These are phyloP conservation scores for Auricularia sp. DNA, from an alignment of 768 basidiomycete species.

Conservation along the genomic window DNA sequence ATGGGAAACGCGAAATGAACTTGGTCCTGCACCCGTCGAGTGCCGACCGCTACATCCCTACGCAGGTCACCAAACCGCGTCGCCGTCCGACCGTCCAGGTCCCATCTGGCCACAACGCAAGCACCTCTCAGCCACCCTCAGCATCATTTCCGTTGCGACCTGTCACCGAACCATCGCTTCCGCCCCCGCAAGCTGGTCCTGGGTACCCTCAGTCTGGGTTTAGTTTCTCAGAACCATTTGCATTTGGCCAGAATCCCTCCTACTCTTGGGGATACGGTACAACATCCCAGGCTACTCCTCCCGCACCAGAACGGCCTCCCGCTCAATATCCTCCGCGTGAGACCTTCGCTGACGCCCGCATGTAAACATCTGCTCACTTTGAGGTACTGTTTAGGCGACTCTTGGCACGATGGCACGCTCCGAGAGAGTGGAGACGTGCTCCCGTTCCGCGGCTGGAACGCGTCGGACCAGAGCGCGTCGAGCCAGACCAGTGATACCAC, in stretches of 20 bases:
- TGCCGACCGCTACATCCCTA: constrained; percentile 59
- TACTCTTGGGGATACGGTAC: background rate
- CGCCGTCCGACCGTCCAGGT: background rate
- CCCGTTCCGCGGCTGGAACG: background rate
- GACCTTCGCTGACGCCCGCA: background rate
- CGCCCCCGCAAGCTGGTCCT: background rate
- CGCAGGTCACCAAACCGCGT: constrained; percentile 18
- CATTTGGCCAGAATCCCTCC: background rate
- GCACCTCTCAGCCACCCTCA: constrained; percentile 38
- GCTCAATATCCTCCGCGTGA: background rate
- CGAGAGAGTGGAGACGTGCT: background rate
- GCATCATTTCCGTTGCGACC: constrained; percentile 28
- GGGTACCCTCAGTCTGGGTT: background rate
- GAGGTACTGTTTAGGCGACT: background rate
- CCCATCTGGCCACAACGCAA: constrained; percentile 29
- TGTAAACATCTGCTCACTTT: background rate
- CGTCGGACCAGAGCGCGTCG: background rate
- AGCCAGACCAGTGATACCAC: background rate
- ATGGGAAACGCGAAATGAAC: constrained; percentile 77
- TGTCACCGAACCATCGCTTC: background rate
- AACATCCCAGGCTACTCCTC: background rate
- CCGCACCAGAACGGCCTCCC: background rate
- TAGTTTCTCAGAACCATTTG: background rate
- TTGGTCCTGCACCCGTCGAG: constrained; percentile 82
- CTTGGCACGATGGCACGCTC: background rate